Conservation (phyloP, 768 basidiomycete genomes). For the Lentinula edodes region DNA sequence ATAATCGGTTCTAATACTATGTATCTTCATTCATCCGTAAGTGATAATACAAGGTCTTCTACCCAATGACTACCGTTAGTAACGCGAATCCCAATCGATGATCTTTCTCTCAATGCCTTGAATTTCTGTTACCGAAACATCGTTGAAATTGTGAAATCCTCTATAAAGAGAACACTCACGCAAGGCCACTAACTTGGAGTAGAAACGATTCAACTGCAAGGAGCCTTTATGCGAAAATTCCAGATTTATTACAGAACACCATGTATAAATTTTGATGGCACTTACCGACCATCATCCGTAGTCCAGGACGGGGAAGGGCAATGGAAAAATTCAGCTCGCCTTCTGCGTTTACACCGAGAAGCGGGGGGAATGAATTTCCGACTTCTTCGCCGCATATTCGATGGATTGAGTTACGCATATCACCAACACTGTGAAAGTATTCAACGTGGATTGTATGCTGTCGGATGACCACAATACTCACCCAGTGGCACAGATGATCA, state of each 20-base stretch:
- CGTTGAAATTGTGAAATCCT: too few species aligned
- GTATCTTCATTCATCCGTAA: too few species aligned
- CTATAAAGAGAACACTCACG: background rate
- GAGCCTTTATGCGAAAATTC: background rate
- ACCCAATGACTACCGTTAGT: too few species aligned
- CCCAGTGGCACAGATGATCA: slow-evolving; percentile 37
- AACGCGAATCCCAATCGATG: background rate
- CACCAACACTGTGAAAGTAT: slow-evolving; percentile 7
- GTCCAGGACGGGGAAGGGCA: slow-evolving; percentile 26
- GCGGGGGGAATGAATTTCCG: slow-evolving; percentile 28
- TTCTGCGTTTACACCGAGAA: slow-evolving; percentile 48
- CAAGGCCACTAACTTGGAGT: background rate
- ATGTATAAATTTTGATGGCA: background rate
- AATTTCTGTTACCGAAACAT: background rate
- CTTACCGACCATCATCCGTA: slow-evolving; percentile 5
- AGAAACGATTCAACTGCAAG: slow-evolving; percentile 4
- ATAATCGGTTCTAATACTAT: too few species aligned
- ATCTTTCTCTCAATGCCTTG: background rate
- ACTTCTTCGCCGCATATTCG: slow-evolving; percentile 30
- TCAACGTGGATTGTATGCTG: slow-evolving; percentile 3
- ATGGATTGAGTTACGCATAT: slow-evolving; percentile 20
- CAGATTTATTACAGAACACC: background rate
- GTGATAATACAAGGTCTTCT: too few species aligned
- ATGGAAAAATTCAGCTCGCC: slow-evolving; percentile 34
- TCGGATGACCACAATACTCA: slow-evolving; percentile 15